phyloP scores from a whole-genome alignment of 2,329 filamentous ascomycete genomes.

The Exophiala aquamarina region DNA sequence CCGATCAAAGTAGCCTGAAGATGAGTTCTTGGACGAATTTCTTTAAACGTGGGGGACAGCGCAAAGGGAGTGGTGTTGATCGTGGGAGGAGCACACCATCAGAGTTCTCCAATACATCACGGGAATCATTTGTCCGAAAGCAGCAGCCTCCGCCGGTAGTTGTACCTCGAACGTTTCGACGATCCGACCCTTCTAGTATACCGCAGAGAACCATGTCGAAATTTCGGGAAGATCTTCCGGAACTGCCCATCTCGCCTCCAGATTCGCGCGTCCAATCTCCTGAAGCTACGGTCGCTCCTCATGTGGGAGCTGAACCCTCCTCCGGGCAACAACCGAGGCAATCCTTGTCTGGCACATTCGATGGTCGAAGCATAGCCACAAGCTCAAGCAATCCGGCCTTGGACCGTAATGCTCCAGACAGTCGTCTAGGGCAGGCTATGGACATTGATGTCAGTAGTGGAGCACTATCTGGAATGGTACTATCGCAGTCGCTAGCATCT shows the following conservation, averaged over 20 bases:
- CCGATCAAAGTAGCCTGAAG: constrained; percentile 51
- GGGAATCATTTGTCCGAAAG: constrained; percentile 74
- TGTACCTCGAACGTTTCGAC: constrained; percentile 43
- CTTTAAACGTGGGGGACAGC: constrained; percentile 64
- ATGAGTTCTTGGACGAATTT: constrained; percentile 66
- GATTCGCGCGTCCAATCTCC: constrained; percentile 79
- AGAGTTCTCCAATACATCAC: constrained; percentile 88
- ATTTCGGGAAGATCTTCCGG: constrained; percentile 88
- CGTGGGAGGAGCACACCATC: constrained; percentile 58
- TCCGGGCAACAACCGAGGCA: constrained; percentile 14
- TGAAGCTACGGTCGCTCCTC: constrained; percentile 49
- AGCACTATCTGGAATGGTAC: constrained; percentile 27
- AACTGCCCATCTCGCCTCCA: constrained; percentile 80
- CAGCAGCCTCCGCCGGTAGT: constrained; percentile 41
- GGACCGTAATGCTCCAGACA: constrained; percentile 11
- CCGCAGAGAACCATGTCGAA: constrained; percentile 83
- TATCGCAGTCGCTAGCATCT: constrained; percentile 85
- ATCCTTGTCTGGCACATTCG: constrained; percentile 25
- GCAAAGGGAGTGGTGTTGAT: constrained; percentile 55
- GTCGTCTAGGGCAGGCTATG: constrained; percentile 9
- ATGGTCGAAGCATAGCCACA: constrained; percentile 29
- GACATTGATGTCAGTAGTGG: constrained; percentile 17
- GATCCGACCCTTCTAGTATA: constrained; percentile 46
- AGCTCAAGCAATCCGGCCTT: constrained; percentile 29
- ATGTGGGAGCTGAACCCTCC: constrained; percentile 3